These are phyloP conservation scores for Pyronema domesticum DNA, from an alignment of 495 filamentous ascomycete species.

Conservation along the genomic window DNA sequence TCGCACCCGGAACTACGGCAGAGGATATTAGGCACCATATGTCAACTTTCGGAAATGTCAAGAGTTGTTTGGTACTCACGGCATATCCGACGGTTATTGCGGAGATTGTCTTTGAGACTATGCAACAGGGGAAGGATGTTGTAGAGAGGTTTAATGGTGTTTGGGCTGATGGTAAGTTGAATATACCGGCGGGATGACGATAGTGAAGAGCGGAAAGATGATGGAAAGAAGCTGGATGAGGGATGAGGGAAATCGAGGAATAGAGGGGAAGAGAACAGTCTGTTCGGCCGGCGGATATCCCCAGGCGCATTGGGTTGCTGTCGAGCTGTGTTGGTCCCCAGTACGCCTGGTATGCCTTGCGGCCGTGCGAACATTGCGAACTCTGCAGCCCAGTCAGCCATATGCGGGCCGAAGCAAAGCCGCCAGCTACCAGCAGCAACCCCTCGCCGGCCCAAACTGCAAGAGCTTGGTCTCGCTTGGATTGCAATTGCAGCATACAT, in stretches of 20 bases:
- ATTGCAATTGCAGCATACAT: too few relatives aligned
- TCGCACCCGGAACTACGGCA: slow-evolving; percentile 80
- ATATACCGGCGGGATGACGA: not conserved
- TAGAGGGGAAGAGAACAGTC: too few relatives aligned
- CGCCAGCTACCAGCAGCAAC: too few relatives aligned
- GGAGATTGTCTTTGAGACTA: slow-evolving; percentile 66
- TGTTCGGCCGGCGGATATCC: too few relatives aligned
- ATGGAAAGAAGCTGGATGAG: not conserved
- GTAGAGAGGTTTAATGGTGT: slow-evolving; percentile 76
- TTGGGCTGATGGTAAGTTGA: slow-evolving; percentile 56
- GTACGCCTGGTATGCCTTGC: too few relatives aligned
- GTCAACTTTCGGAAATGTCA: slow-evolving; percentile 48
- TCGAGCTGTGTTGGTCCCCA: too few relatives aligned
- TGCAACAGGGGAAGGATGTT: slow-evolving; percentile 57
- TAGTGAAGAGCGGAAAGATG: not conserved
- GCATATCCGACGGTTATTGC: slow-evolving; percentile 62
- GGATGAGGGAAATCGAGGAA: not conserved
- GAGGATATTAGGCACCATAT: slow-evolving; percentile 85
- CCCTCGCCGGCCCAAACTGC: too few relatives aligned
- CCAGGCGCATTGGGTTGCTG: too few relatives aligned
- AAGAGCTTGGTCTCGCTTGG: too few relatives aligned
- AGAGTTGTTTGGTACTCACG: slow-evolving; percentile 52
- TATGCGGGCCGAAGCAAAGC: too few relatives aligned
- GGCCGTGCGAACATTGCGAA: too few relatives aligned
- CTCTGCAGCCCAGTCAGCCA: too few relatives aligned